Conservation (phyloP, 2,329 filamentous ascomycete genomes). For the Colletotrichum costaricense region DNA sequence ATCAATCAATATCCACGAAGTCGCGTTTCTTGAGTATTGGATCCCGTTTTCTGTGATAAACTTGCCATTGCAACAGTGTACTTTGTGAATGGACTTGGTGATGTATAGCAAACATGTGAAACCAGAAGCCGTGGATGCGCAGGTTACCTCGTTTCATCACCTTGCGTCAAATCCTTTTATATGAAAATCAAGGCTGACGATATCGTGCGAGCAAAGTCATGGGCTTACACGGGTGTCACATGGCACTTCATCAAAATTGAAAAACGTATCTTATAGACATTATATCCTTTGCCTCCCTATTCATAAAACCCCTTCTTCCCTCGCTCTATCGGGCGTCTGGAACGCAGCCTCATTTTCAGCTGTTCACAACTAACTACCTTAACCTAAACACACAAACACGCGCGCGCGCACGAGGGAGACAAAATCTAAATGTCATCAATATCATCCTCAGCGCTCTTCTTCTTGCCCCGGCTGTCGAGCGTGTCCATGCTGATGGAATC, state of each 20-base stretch:
- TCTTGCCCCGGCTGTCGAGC: slow-evolving; percentile 70
- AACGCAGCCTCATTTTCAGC: slow-evolving; percentile 11
- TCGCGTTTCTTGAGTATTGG: not conserved
- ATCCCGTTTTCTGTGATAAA: no score
- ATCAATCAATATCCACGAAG: not conserved
- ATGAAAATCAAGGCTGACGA: no score
- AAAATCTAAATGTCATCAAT: slow-evolving; percentile 68
- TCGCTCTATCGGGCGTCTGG: slow-evolving; percentile 24
- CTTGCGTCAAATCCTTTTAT: no score
- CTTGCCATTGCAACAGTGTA: no score
- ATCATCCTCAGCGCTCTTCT: slow-evolving; percentile 54
- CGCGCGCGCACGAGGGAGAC: no score
- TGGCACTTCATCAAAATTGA: not conserved
- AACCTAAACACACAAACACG: not conserved
- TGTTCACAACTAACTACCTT: not conserved
- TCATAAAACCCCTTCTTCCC: slow-evolving; percentile 4
- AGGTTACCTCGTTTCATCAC: no score
- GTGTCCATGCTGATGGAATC: slow-evolving; percentile 68
- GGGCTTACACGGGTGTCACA: not conserved
- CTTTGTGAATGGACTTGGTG: no score
- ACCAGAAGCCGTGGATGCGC: no score
- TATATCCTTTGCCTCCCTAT: slow-evolving; percentile 33
- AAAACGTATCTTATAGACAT: slow-evolving; percentile 30
- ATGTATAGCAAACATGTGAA: no score
- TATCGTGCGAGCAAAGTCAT: not conserved